These are phyloP conservation scores for Cyclanthera cordifolia DNA, from an alignment of 306 rosid genomes.

Conservation along the genomic window DNA sequence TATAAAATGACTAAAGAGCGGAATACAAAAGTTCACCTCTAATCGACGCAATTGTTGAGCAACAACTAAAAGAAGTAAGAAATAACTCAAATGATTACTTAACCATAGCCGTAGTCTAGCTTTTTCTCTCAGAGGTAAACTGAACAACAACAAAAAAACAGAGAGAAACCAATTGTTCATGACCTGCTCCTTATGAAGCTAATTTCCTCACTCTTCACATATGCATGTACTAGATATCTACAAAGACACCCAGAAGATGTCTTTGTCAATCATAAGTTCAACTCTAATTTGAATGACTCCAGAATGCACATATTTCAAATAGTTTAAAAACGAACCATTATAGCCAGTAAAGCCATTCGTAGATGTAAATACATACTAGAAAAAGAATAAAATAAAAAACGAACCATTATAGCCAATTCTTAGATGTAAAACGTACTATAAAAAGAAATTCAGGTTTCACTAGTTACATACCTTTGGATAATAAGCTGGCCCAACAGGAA, in stretches of 20 bases:
- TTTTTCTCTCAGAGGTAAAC: no score
- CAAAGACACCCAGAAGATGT: background rate
- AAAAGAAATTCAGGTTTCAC: background rate
- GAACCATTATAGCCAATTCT: background rate
- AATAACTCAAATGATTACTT: no score
- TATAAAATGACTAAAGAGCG: background rate
- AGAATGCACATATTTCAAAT: background rate
- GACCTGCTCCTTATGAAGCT: no score
- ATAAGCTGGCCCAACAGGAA: slow-evolving; percentile 81
- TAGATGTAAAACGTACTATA: background rate
- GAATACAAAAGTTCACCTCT: no score
- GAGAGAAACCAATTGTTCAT: no score
- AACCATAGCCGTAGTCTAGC: no score
- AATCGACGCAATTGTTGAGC: no score
- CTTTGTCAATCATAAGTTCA: background rate
- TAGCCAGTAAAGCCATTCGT: background rate
- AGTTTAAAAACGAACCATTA: background rate
- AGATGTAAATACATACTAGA: background rate
- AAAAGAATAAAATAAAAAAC: no score
- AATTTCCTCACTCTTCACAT: background rate
- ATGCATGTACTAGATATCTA: background rate
- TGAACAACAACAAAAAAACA: no score
- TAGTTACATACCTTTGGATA: slow-evolving; percentile 64
- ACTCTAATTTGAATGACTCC: background rate
- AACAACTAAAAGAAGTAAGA: no score